Conservation (phyloP, 176 grass and related monocot genomes). For the Pontederia crassipes region DNA sequence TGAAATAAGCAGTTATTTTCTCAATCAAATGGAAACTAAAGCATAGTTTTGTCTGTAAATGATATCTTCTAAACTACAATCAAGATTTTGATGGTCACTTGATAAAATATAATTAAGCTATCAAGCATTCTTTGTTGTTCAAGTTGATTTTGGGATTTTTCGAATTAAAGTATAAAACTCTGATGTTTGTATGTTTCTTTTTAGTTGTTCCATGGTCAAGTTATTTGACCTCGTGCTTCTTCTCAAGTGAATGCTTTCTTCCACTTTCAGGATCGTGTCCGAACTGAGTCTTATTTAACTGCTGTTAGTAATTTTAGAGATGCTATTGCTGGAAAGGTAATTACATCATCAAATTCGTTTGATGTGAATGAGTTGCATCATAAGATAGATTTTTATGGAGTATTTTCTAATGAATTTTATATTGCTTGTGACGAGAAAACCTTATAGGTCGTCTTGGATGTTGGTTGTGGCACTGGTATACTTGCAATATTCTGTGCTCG, state of each 20-base stretch:
- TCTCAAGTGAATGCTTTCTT: slow-evolving; percentile 22
- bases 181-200: no score
- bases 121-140: no score
- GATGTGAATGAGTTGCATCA: slow-evolving; percentile 2
- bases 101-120: no score
- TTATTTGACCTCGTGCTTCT: not conserved
- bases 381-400: slow-evolving; percentile 8
- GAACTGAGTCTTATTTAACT: slow-evolving; percentile 75
- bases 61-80: no score
- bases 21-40: no score
- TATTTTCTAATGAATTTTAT: slow-evolving; percentile 10
- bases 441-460: slow-evolving; percentile 89
- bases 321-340: slow-evolving; percentile 84
- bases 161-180: no score
- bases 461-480: slow-evolving; percentile 88
- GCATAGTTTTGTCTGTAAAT: no score
- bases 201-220: not conserved
- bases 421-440: not conserved
- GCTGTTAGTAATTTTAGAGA: slow-evolving; percentile 79
- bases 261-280: slow-evolving; percentile 70
- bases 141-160: no score
- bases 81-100: no score
- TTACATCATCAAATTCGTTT: slow-evolving; percentile 9
- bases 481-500: slow-evolving; percentile 95
- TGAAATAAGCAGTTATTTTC: no score